These are phyloP conservation scores for Sporothrix protearum DNA, from an alignment of 2,329 filamentous ascomycete genomes.

Conservation along the genomic window DNA sequence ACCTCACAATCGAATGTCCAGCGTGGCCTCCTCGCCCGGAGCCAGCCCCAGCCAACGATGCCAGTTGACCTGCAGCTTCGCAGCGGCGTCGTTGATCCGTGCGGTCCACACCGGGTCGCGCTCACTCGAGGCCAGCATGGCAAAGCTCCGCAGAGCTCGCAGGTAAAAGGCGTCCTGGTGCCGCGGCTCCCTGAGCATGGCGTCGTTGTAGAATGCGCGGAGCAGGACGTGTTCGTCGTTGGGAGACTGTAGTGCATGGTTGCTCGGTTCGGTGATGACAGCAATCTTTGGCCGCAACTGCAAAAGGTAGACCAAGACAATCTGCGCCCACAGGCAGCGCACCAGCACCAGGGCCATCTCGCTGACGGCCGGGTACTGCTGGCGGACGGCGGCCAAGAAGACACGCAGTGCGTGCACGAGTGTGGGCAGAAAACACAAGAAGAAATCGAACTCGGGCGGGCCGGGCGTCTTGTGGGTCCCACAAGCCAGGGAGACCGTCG, in stretches of 20 bases:
- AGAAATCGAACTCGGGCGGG: constrained; percentile 17
- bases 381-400: neutral
- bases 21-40: neutral
- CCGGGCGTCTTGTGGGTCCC: neutral
- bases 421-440: constrained; percentile 12
- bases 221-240: neutral
- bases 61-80: neutral
- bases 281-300: constrained; percentile 15
- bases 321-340: constrained; percentile 18
- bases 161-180: constrained; percentile 17
- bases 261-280: neutral
- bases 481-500: constrained; percentile 4
- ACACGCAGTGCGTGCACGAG: constrained; percentile 13
- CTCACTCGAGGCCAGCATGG: neutral
- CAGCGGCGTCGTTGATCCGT: neutral
- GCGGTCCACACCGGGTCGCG: neutral
- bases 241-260: neutral
- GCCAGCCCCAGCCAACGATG: neutral
- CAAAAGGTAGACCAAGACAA: constrained; percentile 13
- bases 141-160: neutral
- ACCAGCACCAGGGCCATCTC: neutral
- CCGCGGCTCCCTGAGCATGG: neutral
- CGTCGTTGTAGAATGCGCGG: constrained; percentile 1
- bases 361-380: neutral
- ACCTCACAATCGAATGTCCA: constrained; percentile 2